Conservation (phyloP, 2,329 filamentous ascomycete species). For the Sporothrix brasiliensis region DNA sequence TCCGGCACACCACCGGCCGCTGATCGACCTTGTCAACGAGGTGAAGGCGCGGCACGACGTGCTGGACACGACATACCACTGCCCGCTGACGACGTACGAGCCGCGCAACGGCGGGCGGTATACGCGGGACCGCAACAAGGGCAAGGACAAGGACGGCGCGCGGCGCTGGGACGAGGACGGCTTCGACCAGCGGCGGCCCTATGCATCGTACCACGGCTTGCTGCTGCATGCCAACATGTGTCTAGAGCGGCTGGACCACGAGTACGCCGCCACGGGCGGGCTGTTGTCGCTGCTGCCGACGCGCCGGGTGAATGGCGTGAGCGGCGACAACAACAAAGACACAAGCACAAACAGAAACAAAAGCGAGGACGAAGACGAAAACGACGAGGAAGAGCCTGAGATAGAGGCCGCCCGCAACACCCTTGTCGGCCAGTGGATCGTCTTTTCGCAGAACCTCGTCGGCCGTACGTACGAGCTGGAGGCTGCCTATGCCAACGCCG, state of each 20-base stretch:
- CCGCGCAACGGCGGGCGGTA: constrained; percentile 38
- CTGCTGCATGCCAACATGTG: constrained; percentile 62
- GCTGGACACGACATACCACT: constrained; percentile 50
- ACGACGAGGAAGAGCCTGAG: constrained; percentile 40
- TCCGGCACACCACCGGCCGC: constrained; percentile 51
- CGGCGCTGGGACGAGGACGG: neutral
- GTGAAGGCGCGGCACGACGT: constrained; percentile 49
- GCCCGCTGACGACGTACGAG: constrained; percentile 47
- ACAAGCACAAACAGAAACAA: no score
- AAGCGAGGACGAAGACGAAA: neutral
- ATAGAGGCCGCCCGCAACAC: constrained; percentile 50
- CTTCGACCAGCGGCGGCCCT: constrained; percentile 41
- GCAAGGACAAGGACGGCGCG: neutral
- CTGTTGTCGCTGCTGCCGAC: constrained; percentile 58
- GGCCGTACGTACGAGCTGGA: constrained; percentile 62
- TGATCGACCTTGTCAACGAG: constrained; percentile 52
- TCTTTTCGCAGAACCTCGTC: constrained; percentile 57
- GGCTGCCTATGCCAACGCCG: constrained; percentile 53
- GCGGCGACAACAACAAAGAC: neutral
- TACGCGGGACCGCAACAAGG: constrained; percentile 30
- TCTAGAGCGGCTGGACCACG: constrained; percentile 63
- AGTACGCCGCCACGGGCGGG: constrained; percentile 59
- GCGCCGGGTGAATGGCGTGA: neutral
- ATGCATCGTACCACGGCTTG: constrained; percentile 53
- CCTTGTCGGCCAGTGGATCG: constrained; percentile 61